Base-by-base conservation (phyloP, 2,329 filamentous ascomycete genomes). In the Biscogniauxia marginata region DNA sequence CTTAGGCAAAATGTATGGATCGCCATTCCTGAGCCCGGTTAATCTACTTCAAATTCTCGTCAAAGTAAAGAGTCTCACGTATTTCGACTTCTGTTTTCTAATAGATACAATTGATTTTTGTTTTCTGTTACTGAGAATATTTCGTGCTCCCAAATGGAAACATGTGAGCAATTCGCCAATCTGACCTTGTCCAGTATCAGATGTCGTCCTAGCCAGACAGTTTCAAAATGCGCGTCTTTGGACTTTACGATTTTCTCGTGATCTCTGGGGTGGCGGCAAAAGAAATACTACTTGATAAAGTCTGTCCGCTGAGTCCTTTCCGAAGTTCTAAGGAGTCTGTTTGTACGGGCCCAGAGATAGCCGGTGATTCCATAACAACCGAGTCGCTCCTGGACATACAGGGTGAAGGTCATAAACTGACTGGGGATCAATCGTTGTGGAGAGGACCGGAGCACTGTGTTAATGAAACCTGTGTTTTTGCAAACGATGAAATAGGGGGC, bases 391-490 rank as follows among this genome's bases (percentile, higher is more conserved):
- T 8, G 7, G 8, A 4, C 24, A 19, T 9, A 67, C 49, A 23
- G 25, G 45, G 20, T 16, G 2, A 2, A 39, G 9, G 19, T 47
- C 20, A 19, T 24, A 21, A 23, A 7, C 3, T 19, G 23, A 13
- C 24, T 23, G 7, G 18, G 18, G 20, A 21, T 46, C 44, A 46
- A 4, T 13, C 21, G 0, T 43, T 23, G 21, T 70, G 67, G 67
- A 46, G 48, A 9, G 67, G 65, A 1, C 64, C 66, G 13, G 60
- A 62, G 2, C n/a, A 65, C 34, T 69, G 67, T 52, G 55, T 63
- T 4, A 64, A 66, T 43, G 57, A 56, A 7, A 66, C 66, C 6
- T 70, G 67, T 49, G 47, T 70, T 3, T 69, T 64, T 53, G 62
- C 59, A 21, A 63, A 67, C 48, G 19, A 53, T 16, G 52, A 34